Conservation (phyloP, 177 flowering plant species). For the Vitis hybrid region DNA sequence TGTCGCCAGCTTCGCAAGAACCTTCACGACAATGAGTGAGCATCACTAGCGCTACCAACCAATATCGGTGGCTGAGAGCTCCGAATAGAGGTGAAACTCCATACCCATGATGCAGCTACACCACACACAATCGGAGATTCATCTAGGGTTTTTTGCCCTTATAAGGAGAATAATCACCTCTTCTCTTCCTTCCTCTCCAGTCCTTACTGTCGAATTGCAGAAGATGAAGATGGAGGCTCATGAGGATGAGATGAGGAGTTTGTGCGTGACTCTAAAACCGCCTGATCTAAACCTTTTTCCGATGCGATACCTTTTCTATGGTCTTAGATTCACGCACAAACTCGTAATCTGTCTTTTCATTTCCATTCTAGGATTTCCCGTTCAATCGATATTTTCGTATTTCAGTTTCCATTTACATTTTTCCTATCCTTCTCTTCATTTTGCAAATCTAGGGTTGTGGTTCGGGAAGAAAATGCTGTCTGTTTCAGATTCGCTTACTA, state of each 20-base stretch:
- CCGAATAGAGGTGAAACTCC: background rate
- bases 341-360: constrained; percentile 17
- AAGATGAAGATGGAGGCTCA: background rate
- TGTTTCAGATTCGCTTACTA: too few species aligned
- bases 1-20: background rate
- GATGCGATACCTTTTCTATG: background rate
- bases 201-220: background rate
- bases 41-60: background rate
- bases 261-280: constrained; percentile 22
- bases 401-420: background rate
- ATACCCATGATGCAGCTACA: background rate
- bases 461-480: too few species aligned
- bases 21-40: background rate
- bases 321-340: constrained; percentile 28
- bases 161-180: background rate
- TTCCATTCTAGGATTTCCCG: background rate
- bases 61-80: background rate
- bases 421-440: background rate
- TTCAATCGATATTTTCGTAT: background rate
- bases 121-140: background rate
- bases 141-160: background rate
- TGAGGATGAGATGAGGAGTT: constrained; percentile 19
- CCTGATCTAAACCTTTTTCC: too few species aligned
- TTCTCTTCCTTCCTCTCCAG: background rate
- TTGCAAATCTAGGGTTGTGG: background rate